Base-by-base conservation (phyloP, 164 flowering plant genomes). In the Stephania cephalantha region DNA sequence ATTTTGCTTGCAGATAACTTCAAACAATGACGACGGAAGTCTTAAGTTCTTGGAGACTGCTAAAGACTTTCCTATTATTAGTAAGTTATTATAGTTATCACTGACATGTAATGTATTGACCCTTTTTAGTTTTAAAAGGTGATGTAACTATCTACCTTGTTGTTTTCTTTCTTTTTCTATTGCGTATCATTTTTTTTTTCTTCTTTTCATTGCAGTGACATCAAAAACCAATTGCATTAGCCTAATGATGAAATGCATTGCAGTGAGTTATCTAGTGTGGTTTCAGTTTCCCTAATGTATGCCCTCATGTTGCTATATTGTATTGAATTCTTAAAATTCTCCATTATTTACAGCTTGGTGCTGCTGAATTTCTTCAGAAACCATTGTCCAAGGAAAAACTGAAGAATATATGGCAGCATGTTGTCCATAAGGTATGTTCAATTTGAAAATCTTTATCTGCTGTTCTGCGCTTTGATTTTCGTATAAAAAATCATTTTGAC, bases 231-330 rank as follows among this genome's bases (percentile, higher is more conserved):
- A 89, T 75, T 91, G 94, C 84, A 76, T 91, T 69, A 90, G 78
- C 84, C 91, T 93, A 68, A 87, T 84, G 87, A 91, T 94, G 97
- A 90, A 88, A 81, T 94, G 97, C 85, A 91, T 94, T 76, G 94
- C 97, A 77, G 97, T 94, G 77, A 93, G 92, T 77, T 50, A 63
- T 64, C 72, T 15, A 31, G 18, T 15, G 64, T 58, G 5, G 64
- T 0, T 50, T 72, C 67, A 13, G 61, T 17, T 11, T 11, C 12
- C 42, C 18, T 35, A 15, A 58, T 58, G 20, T 12, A 58, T 58
- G 22, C 20, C n/a, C 20, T 18, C 64, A 50, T 50, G 55, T 6
- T 15, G 18, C 20, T 68, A 50, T 4, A 66, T 20, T 71, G 15
- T 25, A 55, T 73, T 31, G n/a, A 53, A 10, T 64, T 75, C 44